Base-by-base conservation (phyloP, 257 asterid species). In the Solanum sejunctum region DNA sequence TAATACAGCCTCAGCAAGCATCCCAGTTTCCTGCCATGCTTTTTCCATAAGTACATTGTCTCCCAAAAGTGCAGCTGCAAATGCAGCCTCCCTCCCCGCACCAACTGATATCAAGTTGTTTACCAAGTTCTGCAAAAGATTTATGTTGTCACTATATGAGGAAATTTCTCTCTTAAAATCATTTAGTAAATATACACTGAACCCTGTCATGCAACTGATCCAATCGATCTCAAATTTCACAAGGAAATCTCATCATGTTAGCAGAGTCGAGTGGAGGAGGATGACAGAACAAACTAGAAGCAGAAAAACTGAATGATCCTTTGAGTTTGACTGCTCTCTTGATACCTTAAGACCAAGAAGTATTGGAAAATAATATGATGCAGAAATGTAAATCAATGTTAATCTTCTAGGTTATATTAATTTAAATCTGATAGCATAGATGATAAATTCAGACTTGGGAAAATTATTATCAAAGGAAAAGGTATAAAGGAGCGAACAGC, bases 1-100 rank as follows among this genome's bases (percentile, higher is more conserved):
- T 55, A 95, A 95, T 55, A 97, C 99, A 55, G 99, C 97, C 90
- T 97, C 99, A 20, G 99, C 98, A 78, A 97, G 97, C 99, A 97
- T 97, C 84, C 98, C 99, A 10, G 99, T 97, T 6, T 94, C 97
- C 75, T 93, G 95, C 99, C 98, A 97, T 82, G 98, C 96, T 90
- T 94, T 97, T 88, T 97, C 99, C 98, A 97, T 95, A 83, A 97
- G 98, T 79, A 89, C 87, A 84, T 97, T 95, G 91, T 97, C 99
- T 39, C 98, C 99, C 92, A 97, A 89, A 81, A 97, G 94, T 39
- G 98, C 98, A 17, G 98, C 98, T 36, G 98, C 97, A 88, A 97
- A 97, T 86, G 99, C 98, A 26, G 98, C 98, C 90, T 97, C 99
- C 77, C 98, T 90, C 82, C 99, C 98, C 60, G 94, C 91, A 82